Conservation (phyloP, 2,329 filamentous ascomycete species). For the Zymoseptoria crescenta region DNA sequence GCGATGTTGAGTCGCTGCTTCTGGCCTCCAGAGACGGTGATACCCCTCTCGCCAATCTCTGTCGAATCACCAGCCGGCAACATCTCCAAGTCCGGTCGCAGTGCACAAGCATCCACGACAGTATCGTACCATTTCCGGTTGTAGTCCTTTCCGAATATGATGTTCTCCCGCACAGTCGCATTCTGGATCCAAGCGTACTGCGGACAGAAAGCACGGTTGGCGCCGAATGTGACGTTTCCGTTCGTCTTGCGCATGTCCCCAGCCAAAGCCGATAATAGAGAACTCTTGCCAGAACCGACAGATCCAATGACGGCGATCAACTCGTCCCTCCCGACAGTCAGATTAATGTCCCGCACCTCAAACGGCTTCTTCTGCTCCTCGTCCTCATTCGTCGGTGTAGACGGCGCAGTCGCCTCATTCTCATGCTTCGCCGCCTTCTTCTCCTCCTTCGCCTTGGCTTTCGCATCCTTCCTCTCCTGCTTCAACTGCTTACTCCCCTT, state of each 20-base stretch:
- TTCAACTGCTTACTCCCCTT: constrained; percentile 33
- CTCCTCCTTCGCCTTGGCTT: constrained; percentile 35
- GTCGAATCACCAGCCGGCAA: constrained; percentile 82
- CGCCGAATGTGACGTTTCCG: constrained; percentile 67
- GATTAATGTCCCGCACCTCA: constrained; percentile 59
- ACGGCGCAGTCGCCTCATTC: constrained; percentile 11
- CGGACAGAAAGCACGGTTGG: constrained; percentile 80
- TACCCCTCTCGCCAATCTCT: constrained; percentile 90
- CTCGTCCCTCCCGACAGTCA: constrained; percentile 65
- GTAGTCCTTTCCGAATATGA: constrained; percentile 73
- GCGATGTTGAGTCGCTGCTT: constrained; percentile 95
- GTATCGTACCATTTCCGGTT: constrained; percentile 71
- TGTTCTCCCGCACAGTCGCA: constrained; percentile 76
- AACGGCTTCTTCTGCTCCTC: constrained; percentile 60
- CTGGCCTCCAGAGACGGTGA: constrained; percentile 90
- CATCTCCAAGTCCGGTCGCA: constrained; percentile 82
- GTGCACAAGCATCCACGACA: constrained; percentile 78
- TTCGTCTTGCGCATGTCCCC: constrained; percentile 85
- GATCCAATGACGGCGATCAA: constrained; percentile 77
- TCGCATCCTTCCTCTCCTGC: constrained; percentile 37
- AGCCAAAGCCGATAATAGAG: constrained; percentile 76
- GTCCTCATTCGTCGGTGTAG: constrained; percentile 32
- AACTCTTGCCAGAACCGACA: constrained; percentile 88
- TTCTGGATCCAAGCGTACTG: constrained; percentile 99
- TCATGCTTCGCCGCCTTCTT: constrained; percentile 30